phyloP scores from a whole-genome alignment of 306 rosid species.

The Cicer judaicum region DNA sequence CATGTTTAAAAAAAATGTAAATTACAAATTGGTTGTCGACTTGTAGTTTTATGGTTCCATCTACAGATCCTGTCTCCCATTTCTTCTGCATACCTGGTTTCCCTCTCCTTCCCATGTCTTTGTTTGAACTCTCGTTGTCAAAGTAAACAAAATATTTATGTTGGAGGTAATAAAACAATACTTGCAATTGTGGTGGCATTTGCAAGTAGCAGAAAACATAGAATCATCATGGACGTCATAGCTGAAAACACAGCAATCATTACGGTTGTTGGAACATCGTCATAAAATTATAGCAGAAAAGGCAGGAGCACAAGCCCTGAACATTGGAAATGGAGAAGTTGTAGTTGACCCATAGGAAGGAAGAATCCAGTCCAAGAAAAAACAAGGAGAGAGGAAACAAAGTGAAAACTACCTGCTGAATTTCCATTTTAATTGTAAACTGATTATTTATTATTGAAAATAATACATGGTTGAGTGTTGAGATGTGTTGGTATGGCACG shows the following conservation, averaged over 20 bases:
- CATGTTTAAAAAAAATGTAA: not conserved
- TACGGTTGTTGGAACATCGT: slow-evolving; percentile 19
- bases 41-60: slow-evolving; percentile 17
- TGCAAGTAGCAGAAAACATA: slow-evolving; percentile 11
- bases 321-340: slow-evolving; percentile 48
- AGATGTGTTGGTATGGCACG: not conserved
- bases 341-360: slow-evolving; percentile 54
- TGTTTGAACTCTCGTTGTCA: slow-evolving; percentile 5
- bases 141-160: not conserved
- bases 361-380: not conserved
- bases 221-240: not conserved
- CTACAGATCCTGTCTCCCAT: not conserved
- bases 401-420: not conserved
- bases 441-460: not conserved
- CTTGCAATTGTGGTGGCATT: slow-evolving; percentile 9
- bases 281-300: slow-evolving; percentile 54
- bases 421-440: not conserved
- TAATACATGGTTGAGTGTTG: slow-evolving; percentile 11
- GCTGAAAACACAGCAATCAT: slow-evolving; percentile 16
- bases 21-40: slow-evolving; percentile 11
- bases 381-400: not conserved
- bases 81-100: not conserved
- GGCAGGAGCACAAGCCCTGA: slow-evolving; percentile 63
- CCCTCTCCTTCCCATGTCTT: slow-evolving; percentile 7
- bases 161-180: not conserved